A percentile compares a stretch with the other conserved stretches of the same genome.
Evolutionary conservation across 108 stramenopile genomes (phyloP).

Genomic region (Aurantiochytrium sp.): DNA sequence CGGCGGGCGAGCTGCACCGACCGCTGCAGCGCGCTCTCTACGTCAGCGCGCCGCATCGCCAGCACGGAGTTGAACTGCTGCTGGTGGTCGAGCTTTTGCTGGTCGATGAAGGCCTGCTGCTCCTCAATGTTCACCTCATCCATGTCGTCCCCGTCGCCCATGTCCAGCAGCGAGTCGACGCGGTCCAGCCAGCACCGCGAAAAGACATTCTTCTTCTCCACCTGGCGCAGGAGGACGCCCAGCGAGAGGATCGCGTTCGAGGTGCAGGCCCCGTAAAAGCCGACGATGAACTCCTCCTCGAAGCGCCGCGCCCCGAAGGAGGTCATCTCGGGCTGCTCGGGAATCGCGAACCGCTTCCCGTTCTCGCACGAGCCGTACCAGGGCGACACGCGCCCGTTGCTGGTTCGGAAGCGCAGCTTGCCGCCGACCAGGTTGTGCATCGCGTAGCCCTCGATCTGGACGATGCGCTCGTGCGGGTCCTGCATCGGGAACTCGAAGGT

Average conservation of each 20-base stretch:
- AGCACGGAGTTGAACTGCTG: slow-evolving; percentile 18
- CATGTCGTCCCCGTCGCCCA: background rate
- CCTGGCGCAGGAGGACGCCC: background rate
- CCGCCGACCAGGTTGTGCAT: background rate
- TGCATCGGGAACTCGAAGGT: background rate
- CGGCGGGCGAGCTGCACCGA: background rate
- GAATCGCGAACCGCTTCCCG: background rate
- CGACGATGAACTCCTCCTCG: slow-evolving; percentile 8
- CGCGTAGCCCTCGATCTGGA: background rate
- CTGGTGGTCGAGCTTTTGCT: background rate
- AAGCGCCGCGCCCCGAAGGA: background rate
- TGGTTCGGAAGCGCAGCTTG: slow-evolving; percentile 17
- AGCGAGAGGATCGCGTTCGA: background rate
- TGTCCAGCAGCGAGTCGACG: background rate
- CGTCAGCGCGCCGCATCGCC: slow-evolving; percentile 13
- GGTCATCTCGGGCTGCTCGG: background rate
- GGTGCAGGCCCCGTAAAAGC: background rate
- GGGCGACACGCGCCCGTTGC: background rate
- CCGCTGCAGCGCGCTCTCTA: background rate
- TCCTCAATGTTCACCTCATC: background rate
- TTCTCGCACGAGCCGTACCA: slow-evolving; percentile 5
- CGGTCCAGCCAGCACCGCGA: slow-evolving; percentile 6
- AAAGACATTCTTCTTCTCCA: slow-evolving; percentile 23
- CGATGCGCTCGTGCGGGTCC: background rate
- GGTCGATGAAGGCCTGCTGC: background rate